Percentiles rank a stretch among this genome's conserved stretches.
Conservation (phyloP, 371 early-diverging fungal genomes). For the Dinochytrium kinnereticum region DNA sequence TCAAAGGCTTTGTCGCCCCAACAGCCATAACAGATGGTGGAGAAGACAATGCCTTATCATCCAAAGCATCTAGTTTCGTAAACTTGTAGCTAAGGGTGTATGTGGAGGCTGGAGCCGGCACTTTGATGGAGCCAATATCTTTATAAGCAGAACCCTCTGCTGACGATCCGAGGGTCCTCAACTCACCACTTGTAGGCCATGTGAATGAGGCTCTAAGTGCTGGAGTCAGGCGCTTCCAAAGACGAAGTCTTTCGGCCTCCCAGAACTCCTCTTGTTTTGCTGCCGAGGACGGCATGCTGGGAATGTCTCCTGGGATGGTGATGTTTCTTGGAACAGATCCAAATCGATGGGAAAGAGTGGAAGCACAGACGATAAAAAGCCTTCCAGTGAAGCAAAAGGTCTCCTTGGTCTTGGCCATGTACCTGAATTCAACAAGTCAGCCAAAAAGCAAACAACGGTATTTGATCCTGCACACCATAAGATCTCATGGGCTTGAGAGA, state of each 20-base stretch:
- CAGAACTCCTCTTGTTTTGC: constrained; percentile 66
- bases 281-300: constrained; percentile 28
- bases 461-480: constrained; percentile 32
- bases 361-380: constrained; percentile 74
- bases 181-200: constrained; percentile 73
- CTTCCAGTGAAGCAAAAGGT: constrained; percentile 71
- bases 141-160: constrained; percentile 38
- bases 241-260: constrained; percentile 66
- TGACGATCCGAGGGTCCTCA: constrained; percentile 3
- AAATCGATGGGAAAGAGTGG: constrained; percentile 74
- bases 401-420: constrained; percentile 72
- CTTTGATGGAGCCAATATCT: constrained; percentile 23
- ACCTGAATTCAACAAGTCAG: constrained; percentile 47
- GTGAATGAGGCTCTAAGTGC: constrained; percentile 67
- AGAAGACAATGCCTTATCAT: constrained; percentile 6
- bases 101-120: constrained; percentile 31
- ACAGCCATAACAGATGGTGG: background rate
- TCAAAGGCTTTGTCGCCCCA: background rate
- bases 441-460: background rate
- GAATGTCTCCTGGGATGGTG: constrained; percentile 14
- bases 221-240: constrained; percentile 64
- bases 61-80: constrained; percentile 58
- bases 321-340: constrained; percentile 41
- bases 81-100: constrained; percentile 59
- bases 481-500: constrained; percentile 45